Evolutionary conservation across 23 red algal genomes (phyloP), one percentile per base, ranked within the genome.

Genomic region (Gracilaria vermiculophylla): DNA sequence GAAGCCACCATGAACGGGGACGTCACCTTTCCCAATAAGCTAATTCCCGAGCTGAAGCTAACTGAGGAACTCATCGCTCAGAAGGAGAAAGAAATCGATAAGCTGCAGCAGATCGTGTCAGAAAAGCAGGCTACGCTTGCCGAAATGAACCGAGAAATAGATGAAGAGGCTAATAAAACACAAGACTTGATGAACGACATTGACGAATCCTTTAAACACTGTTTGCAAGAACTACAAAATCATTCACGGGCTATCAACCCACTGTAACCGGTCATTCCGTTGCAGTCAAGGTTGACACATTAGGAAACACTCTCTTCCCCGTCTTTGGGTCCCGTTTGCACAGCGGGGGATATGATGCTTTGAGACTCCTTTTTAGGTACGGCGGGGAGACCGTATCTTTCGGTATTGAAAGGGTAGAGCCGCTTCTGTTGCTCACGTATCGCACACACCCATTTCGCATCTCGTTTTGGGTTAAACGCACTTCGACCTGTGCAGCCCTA

Each of bases 371-470:
- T 14, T 39, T 54, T 39, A 54, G 56, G 41, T 64, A 48, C 23
- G 52, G 64, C 7, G 86, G 86, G n/a, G 43, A 41, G 21, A 47
- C 73, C 39, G 37, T 47, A 50, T 90, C 86, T 67, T 78, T 52
- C 31, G 86, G 86, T 41, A 78, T 71, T 11, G 86, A 90, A 42
- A 90, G 42, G 21, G 55, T 52, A 21, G 43, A 60, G 29, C 86
- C 86, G 12, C 45, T 53, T 25, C 25, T 55, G 74, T 80, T 90
- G 60, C 86, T 90, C 40, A 80, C 58, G 36, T 64, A 90, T 70
- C 86, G 52, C 43, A 70, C 40, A 53, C 86, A 90, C 24, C 89
- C 89, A 11, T 85, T 52, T n/a, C 89, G 78, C 69, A 74, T 55
- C 45, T 85, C 78, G 73, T 94, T 94, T 40, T 83, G 48, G 6